These are phyloP conservation scores for Cercospora sojina DNA, from an alignment of 2,329 filamentous ascomycete genomes.

Conservation along the genomic window DNA sequence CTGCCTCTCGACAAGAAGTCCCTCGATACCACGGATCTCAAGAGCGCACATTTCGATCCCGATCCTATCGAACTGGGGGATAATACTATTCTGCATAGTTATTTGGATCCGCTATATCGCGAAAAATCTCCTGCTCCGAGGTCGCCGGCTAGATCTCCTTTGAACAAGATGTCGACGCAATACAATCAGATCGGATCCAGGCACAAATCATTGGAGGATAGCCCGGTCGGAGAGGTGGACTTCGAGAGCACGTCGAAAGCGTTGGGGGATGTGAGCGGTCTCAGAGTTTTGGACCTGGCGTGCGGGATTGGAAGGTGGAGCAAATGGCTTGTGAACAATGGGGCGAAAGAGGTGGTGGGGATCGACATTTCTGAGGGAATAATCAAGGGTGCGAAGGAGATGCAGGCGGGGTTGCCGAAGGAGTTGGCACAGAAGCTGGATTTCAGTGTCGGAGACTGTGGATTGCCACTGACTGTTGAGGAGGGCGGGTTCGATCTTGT, in stretches of 20 bases:
- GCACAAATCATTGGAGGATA: constrained; percentile 8
- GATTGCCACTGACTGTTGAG: neutral
- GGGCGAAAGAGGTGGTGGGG: constrained; percentile 16
- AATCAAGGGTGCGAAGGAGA: constrained; percentile 9
- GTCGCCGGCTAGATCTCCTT: constrained; percentile 1
- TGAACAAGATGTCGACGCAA: constrained; percentile 5
- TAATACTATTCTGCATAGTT: constrained; percentile 4
- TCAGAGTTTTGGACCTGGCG: constrained; percentile 21
- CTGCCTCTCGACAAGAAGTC: neutral
- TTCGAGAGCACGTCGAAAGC: constrained; percentile 3
- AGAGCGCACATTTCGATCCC: constrained; percentile 7
- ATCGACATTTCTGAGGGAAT: constrained; percentile 11
- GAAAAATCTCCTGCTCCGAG: constrained; percentile 3
- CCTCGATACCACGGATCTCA: constrained; percentile 3
- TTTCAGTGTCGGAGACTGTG: constrained; percentile 2
- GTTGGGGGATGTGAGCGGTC: constrained; percentile 15
- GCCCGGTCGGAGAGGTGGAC: constrained; percentile 8
- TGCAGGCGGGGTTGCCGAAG: neutral
- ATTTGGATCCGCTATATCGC: neutral
- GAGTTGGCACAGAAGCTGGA: neutral
- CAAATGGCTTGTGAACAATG: constrained; percentile 14
- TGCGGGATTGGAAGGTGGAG: constrained; percentile 21
- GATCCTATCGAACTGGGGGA: constrained; percentile 5
- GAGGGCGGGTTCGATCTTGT: constrained; percentile 10
- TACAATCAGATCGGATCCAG: constrained; percentile 16